phyloP scores from a whole-genome alignment of 345 rosid species.

The Litchi chinensis region DNA sequence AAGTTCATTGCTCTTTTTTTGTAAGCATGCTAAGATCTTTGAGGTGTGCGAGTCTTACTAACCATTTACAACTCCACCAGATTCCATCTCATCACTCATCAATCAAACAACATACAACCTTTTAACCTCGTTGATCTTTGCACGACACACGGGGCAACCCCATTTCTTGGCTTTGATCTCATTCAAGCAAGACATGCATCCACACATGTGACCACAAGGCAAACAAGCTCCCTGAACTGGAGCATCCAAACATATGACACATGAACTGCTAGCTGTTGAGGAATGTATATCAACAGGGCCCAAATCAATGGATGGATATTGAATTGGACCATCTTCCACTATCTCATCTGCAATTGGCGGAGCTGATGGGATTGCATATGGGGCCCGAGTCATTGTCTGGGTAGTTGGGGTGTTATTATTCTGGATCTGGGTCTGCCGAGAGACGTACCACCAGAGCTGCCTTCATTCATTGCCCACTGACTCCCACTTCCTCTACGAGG shows the following conservation, averaged over 20 bases:
- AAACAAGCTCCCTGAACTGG: conserved; percentile 90
- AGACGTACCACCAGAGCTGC: conserved; percentile 26
- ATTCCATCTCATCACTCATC: neutral
- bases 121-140: conserved; percentile 78
- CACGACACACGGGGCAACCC: conserved; percentile 96
- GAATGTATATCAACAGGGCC: conserved; percentile 53
- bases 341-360: conserved; percentile 52
- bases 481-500: conserved; percentile 38
- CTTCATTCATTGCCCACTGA: conserved; percentile 28
- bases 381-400: conserved; percentile 25
- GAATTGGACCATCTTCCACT: conserved; percentile 65
- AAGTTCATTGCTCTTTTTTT: neutral
- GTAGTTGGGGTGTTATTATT: conserved; percentile 14
- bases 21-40: neutral
- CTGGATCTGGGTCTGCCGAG: conserved; percentile 23
- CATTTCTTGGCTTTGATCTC: conserved; percentile 83
- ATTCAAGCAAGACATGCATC: conserved; percentile 89
- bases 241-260: conserved; percentile 90
- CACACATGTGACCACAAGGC: conserved; percentile 99
- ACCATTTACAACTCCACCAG: conserved; percentile 10
- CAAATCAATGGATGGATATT: conserved; percentile 76
- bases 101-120: conserved; percentile 74
- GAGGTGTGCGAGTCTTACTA: neutral
- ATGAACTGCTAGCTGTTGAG: conserved; percentile 39
- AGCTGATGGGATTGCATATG: conserved; percentile 58